Base-by-base conservation (phyloP, 2,329 filamentous ascomycete species). In the Fusarium udum region DNA sequence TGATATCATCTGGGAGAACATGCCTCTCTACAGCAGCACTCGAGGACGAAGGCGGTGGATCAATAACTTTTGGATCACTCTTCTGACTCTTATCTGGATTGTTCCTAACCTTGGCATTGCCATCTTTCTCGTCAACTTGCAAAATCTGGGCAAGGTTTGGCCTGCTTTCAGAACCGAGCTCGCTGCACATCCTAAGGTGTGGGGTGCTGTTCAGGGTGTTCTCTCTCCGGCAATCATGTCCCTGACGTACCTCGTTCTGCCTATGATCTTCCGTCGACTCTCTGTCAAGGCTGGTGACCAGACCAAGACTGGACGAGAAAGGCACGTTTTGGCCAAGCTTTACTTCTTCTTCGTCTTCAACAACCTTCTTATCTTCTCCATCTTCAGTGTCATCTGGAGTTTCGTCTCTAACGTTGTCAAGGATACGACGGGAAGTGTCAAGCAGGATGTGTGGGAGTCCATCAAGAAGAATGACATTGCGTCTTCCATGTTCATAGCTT, bases 311-410 rank as follows among this genome's bases (percentile, higher is more conserved):
- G 93, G 94, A 32, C 91, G 96, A 61, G 96, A 99, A 81, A 89
- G 94, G 36, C 95, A 98, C 81, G 96, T 99, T 59, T 88, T 96
- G 67, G 91, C 90, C 71, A 97, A 97, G 82, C 88, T 99, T 6
- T 99, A 97, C 83, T 89, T 93, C 24, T 99, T 99, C 85, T 99
- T 99, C 82, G 90, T 98, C 59, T 95, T 99, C 87, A 99, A 99
- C 88, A 98, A 98, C 79, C 83, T 99, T 62, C 86, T 99, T 74
- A 91, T 98, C 65, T 98, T 98, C 82, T 98, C 95, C 16, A 86
- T 97, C 20, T 98, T 98, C 82, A 94, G 93, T 49, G 91, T 93
- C 4, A 83, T 95, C 22, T 98, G 94, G 90, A 85, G 86, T 3
- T 95, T 95, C 77, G 85, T 95, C 14, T 84, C 90, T 2, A 85